phyloP scores from a whole-genome alignment of 1,284 basidiomycete genomes.

The Leccinum pseudoinsigne region DNA sequence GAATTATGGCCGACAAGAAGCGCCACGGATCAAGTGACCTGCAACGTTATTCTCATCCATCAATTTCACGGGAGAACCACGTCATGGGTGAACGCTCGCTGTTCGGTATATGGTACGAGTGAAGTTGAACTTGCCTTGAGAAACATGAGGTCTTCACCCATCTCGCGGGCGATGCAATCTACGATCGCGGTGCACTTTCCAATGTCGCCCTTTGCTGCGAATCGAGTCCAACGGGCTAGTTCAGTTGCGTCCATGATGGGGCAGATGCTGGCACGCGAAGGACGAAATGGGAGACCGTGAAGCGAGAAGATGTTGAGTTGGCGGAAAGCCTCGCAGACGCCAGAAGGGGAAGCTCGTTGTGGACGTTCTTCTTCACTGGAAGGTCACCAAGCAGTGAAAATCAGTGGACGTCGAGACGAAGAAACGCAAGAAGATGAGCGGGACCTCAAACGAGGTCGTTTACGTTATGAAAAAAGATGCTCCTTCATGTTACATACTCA shows the following conservation, averaged over 20 bases:
- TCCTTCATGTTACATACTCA: too few relatives aligned
- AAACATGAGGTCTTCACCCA: conserved; percentile 84
- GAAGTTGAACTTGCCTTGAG: conserved; percentile 54
- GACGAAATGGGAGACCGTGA: background rate
- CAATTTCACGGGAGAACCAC: background rate
- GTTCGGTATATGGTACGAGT: background rate
- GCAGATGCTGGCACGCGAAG: background rate
- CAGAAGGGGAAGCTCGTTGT: too few relatives aligned
- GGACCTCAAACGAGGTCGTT: too few relatives aligned
- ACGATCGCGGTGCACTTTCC: conserved; percentile 69
- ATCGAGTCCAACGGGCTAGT: conserved; percentile 76
- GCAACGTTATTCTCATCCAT: background rate
- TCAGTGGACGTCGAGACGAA: too few relatives aligned
- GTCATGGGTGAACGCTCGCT: background rate
- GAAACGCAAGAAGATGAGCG: too few relatives aligned
- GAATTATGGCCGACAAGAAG: background rate
- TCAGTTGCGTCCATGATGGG: conserved; percentile 64
- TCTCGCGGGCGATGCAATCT: conserved; percentile 77
- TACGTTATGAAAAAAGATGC: too few relatives aligned
- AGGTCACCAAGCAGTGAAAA: too few relatives aligned
- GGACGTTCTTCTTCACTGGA: too few relatives aligned
- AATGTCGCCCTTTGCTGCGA: conserved; percentile 80
- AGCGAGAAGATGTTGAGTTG: too few relatives aligned
- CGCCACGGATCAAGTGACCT: background rate
- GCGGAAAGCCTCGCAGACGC: too few relatives aligned